Evolutionary conservation across 164 flowering plant genomes (phyloP), one percentile per base, ranked within the genome.

Genomic region (Litsea cubeba): DNA sequence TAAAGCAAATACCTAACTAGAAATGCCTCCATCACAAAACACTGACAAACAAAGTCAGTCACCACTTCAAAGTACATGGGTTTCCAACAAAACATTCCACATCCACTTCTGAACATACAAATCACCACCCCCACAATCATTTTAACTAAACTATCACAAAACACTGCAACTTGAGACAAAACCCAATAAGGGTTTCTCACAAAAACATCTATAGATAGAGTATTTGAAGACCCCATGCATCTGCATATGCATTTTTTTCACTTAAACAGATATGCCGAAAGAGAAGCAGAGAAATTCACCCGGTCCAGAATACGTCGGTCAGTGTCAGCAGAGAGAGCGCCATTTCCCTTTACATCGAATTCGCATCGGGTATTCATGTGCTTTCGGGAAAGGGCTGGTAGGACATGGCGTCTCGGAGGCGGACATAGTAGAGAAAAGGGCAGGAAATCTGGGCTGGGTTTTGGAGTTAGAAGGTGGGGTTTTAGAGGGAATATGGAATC

Each of bases 221-320:
- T 60, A 60, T 60, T 60, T 60, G 63, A 60, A 60, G 63, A 20
- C 63, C n/a, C n/a, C 63, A 60, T n/a, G 2, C 63, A 60, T 23
- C 24, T n/a, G 24, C 63, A 17, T 23, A 18, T 7, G 63, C 23
- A 11, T 30, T 30, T 30, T 30, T 30, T 30, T 30, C 35, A 30
- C 35, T 30, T 30, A 30, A 30, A 30, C 35, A 5, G 35, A 30
- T 60, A 18, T 23, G n/a, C 2, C 17, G 17, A 24, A 32, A 17
- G 71, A 62, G 68, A 4, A 2, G 18, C 14, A 26, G 22, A 81
- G 72, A 72, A 57, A 66, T 67, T n/a, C 76, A 92, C 97, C 76
- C 97, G 84, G 84, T 92, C 97, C 68, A 87, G 68, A 70, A 70
- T 81, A 67, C 90, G 90, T 22, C 85, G 81, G 84, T 90, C 91